Conservation (phyloP, 2,329 filamentous ascomycete species). For the Ascochyta fabae region DNA sequence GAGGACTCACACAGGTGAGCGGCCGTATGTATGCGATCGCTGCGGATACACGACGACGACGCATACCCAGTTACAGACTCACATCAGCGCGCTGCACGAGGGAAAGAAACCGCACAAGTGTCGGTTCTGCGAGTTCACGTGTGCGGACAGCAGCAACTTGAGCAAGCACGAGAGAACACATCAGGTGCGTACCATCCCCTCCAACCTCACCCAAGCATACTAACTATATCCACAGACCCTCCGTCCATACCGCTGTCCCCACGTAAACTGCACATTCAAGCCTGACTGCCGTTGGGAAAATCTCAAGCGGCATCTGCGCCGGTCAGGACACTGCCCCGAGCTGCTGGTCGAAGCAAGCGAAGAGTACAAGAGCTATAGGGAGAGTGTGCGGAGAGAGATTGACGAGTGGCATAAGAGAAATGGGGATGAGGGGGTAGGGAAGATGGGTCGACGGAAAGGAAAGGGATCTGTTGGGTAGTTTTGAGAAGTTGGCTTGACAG, state of each 20-base stretch:
- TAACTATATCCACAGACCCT: slow-evolving; percentile 32
- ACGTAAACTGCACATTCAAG: slow-evolving; percentile 47
- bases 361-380: slow-evolving; percentile 43
- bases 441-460: slow-evolving; percentile 32
- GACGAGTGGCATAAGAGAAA: slow-evolving; percentile 44
- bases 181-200: slow-evolving; percentile 29
- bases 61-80: slow-evolving; percentile 49
- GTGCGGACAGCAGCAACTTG: slow-evolving; percentile 46
- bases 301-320: slow-evolving; percentile 48
- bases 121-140: slow-evolving; percentile 48
- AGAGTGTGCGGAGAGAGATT: slow-evolving; percentile 40
- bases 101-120: slow-evolving; percentile 48
- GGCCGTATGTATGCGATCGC: slow-evolving; percentile 46
- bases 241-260: slow-evolving; percentile 46
- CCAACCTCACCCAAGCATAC: not conserved
- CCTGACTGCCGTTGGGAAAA: slow-evolving; percentile 50
- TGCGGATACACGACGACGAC: slow-evolving; percentile 49
- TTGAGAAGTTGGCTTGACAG: too few species aligned
- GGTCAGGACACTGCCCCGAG: slow-evolving; percentile 45
- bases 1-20: slow-evolving; percentile 46
- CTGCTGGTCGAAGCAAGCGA: slow-evolving; percentile 43
- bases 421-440: slow-evolving; percentile 28
- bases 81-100: slow-evolving; percentile 46
- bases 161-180: slow-evolving; percentile 49
- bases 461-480: slow-evolving; percentile 2